Evolutionary conservation across 139 green algal species (phyloP), one percentile per base, ranked within the genome.

Genomic region (Haematococcus lacustris): DNA sequence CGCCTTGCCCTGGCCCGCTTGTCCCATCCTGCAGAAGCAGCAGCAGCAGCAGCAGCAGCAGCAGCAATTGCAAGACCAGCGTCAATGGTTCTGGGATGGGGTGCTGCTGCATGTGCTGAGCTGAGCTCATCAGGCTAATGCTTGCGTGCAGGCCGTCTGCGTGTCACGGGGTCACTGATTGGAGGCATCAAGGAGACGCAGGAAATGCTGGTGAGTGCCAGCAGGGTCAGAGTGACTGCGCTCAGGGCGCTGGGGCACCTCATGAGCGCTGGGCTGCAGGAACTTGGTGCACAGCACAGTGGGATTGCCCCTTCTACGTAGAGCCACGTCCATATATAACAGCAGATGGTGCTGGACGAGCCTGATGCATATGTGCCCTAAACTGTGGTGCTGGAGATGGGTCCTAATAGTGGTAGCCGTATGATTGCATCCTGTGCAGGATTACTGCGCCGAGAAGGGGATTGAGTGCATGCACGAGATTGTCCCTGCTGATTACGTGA

Each of bases 181-280:
- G 88, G 88, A 32, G 81, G 84, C 70, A 91, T 93, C 72, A 73
- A 75, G 50, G 81, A 95, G 80, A 83, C 78, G 3, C 90, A 95
- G 73, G 88, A 91, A 68, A 89, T 92, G 87, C 73, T 92, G 33
- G 60, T 66, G 60, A 5, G 60, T 66, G 3, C 13, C 23, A 3
- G 3, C n/a, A 40, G 25, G 13, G 13, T 57, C 47, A 57, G 21
- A 57, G 13, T 28, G 47, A 21, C 47, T 57, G 47, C 47, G 47
- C 47, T 21, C 13, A 57, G 47, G 21, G 21, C 47, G 13, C 13
- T 21, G 47, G 13, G 13, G 21, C 47, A 57, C 47, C 13, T 57
- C 47, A 28, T 57, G n/a, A n/a, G n/a, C n/a, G n/a, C n/a, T n/a
- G n/a, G n/a, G n/a, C n/a, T 57, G 47, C 47, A 57, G 13, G 47